phyloP scores from a whole-genome alignment of 257 asterid genomes.

The Scutellaria galericulata region DNA sequence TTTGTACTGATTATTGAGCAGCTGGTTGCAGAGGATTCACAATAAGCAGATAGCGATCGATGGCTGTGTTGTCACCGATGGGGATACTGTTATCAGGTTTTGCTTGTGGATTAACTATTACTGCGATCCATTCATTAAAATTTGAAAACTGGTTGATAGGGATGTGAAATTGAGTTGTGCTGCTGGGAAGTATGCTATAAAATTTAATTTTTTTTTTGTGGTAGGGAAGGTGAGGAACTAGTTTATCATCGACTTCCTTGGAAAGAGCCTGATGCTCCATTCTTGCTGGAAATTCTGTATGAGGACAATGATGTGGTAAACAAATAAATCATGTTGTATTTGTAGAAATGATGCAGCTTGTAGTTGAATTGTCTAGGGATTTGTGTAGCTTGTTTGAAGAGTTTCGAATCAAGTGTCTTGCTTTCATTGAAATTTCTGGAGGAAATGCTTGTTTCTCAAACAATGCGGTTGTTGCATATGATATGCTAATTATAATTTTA shows the following conservation, averaged over 20 bases:
- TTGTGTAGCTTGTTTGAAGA: conserved; percentile 22
- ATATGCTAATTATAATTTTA: background rate
- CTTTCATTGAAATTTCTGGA: background rate
- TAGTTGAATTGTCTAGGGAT: conserved; percentile 9
- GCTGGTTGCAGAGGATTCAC: conserved; percentile 96
- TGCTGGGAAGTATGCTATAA: background rate
- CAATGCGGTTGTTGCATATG: conserved; percentile 5
- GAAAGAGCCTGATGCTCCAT: conserved; percentile 94
- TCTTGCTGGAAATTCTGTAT: conserved; percentile 62
- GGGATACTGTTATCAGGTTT: conserved; percentile 72
- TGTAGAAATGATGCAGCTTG: background rate
- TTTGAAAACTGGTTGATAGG: background rate
- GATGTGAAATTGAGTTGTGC: conserved; percentile 15
- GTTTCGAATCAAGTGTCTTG: conserved; percentile 12
- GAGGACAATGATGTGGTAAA: conserved; percentile 84
- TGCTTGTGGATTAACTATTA: conserved; percentile 18
- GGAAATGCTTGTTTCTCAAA: background rate
- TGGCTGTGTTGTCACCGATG: conserved; percentile 61
- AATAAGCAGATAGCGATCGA: conserved; percentile 75
- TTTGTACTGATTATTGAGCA: conserved; percentile 49
- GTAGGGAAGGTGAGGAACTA: conserved; percentile 67
- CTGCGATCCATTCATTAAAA: background rate
- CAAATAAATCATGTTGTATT: conserved; percentile 20
- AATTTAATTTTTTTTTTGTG: conserved; percentile 10
- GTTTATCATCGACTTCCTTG: conserved; percentile 90